phyloP scores from a whole-genome alignment of 495 filamentous ascomycete species.

The Echria macrotheca region DNA sequence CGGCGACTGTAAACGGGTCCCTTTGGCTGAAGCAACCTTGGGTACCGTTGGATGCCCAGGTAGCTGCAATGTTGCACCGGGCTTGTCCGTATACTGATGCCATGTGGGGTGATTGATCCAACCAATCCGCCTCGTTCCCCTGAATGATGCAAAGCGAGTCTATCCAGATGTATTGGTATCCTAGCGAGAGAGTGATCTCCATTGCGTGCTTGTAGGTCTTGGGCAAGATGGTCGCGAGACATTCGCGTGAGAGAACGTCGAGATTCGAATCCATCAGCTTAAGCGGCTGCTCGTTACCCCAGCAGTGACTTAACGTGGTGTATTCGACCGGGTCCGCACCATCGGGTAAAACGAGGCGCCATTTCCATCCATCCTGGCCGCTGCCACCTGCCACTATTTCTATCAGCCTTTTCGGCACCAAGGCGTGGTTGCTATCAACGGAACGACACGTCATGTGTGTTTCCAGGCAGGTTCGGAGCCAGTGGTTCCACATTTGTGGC shows the following conservation, averaged over 20 bases:
- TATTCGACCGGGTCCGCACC: neutral
- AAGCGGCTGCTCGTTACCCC: neutral
- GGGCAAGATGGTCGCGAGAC: neutral
- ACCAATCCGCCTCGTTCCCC: slow-evolving; percentile 7
- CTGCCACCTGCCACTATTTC: neutral
- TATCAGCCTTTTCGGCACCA: neutral
- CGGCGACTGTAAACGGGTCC: neutral
- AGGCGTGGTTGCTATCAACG: neutral
- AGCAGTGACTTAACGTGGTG: neutral
- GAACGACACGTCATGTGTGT: neutral
- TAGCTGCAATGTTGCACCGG: neutral
- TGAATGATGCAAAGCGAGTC: slow-evolving; percentile 29
- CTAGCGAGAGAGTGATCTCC: slow-evolving; percentile 15
- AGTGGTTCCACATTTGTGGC: neutral
- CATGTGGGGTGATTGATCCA: neutral
- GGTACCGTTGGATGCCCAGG: neutral
- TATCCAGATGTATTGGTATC: slow-evolving; percentile 29
- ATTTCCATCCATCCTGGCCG: neutral
- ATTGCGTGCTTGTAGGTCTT: slow-evolving; percentile 13
- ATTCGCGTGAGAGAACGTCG: neutral
- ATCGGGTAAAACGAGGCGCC: neutral
- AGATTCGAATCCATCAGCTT: neutral
- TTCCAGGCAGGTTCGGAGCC: neutral
- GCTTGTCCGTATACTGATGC: neutral
- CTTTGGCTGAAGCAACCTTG: neutral